A percentile compares a stretch with the other conserved stretches of the same genome.
Conservation (phyloP, 345 rosid species). For the Atalantia buxifolia region DNA sequence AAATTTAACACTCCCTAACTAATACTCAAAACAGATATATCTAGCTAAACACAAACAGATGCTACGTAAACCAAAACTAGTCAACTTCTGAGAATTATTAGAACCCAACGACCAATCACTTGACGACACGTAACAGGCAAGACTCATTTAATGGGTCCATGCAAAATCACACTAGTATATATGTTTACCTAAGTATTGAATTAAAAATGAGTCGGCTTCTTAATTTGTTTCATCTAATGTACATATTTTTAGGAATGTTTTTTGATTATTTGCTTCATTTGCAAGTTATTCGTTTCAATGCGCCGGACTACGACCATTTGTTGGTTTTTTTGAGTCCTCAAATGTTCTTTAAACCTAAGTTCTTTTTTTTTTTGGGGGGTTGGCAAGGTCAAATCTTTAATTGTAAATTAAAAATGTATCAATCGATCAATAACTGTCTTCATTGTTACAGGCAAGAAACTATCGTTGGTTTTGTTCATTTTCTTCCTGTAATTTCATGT, state of each 20-base stretch:
- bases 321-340: neutral
- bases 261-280: constrained; percentile 12
- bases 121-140: constrained; percentile 2
- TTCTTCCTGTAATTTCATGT: neutral
- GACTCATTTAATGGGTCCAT: neutral
- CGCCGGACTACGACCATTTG: constrained; percentile 14
- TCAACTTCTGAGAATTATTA: neutral
- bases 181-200: neutral
- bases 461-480: constrained; percentile 10
- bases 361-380: neutral
- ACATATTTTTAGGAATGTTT: neutral
- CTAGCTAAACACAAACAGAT: constrained; percentile 20
- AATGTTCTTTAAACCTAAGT: neutral
- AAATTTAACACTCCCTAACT: neutral
- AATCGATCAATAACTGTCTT: neutral
- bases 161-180: neutral
- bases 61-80: constrained; percentile 30
- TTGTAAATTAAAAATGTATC: neutral
- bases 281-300: neutral
- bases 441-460: constrained; percentile 2
- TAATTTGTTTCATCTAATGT: constrained; percentile 41
- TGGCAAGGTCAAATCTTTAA: neutral
- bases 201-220: constrained; percentile 35
- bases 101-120: constrained; percentile 30
- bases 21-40: neutral